Evolutionary conservation across 805 yeast species (phyloP).

Genomic region (Candida tallmaniae): DNA sequence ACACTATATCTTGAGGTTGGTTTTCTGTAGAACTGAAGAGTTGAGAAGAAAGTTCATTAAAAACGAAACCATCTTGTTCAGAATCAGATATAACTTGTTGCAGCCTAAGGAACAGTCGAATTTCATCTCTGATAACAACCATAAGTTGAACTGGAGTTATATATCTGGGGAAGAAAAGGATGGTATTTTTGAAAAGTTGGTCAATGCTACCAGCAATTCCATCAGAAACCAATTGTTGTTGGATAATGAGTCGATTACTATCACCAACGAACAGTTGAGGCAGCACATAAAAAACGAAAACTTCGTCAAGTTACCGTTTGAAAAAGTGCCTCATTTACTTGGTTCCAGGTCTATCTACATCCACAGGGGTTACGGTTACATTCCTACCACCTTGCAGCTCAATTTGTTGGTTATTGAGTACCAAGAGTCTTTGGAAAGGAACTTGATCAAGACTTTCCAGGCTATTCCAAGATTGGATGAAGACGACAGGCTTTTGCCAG

Average conservation of each 20-base stretch:
- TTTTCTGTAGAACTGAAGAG: constrained; percentile 85
- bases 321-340: constrained; percentile 73
- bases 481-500: constrained; percentile 84
- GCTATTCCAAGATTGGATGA: constrained; percentile 83
- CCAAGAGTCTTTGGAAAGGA: constrained; percentile 43
- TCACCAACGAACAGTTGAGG: constrained; percentile 48
- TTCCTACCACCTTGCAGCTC: constrained; percentile 78
- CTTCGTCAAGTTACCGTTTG: constrained; percentile 84
- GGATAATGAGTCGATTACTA: constrained; percentile 24
- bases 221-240: constrained; percentile 34
- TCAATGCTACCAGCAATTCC: constrained; percentile 48
- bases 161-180: constrained; percentile 60
- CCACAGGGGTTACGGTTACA: constrained; percentile 69
- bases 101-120: constrained; percentile 63
- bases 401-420: constrained; percentile 69
- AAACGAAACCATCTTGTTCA: constrained; percentile 72
- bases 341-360: constrained; percentile 68
- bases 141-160: constrained; percentile 69
- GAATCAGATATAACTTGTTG: constrained; percentile 61
- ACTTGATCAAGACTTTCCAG: constrained; percentile 66
- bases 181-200: constrained; percentile 44
- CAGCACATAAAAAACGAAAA: constrained; percentile 54
- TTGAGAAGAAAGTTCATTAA: constrained; percentile 72
- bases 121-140: constrained; percentile 51
- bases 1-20: constrained; percentile 82